phyloP scores from a whole-genome alignment of 331 rosid genomes.

The Saraca asoca region DNA sequence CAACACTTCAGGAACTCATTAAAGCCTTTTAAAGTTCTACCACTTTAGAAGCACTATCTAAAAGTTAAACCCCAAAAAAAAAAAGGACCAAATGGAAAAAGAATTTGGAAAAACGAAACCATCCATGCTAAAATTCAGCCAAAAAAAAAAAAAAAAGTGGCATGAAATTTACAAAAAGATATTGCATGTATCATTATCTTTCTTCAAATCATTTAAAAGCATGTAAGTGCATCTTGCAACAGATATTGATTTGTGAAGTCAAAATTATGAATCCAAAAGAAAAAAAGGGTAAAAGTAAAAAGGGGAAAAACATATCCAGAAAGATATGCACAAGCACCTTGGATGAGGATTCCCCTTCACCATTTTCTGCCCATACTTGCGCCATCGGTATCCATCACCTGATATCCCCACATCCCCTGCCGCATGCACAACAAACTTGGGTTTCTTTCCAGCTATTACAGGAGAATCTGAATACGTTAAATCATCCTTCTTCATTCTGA shows the following conservation, averaged over 20 bases:
- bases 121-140: not conserved
- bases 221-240: slow-evolving; percentile 20
- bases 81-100: not conserved
- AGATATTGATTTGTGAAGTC: slow-evolving; percentile 24
- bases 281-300: not conserved
- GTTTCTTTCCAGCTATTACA: slow-evolving; percentile 73
- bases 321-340: slow-evolving; percentile 53
- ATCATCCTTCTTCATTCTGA: slow-evolving; percentile 78
- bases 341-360: slow-evolving; percentile 95
- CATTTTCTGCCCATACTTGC: slow-evolving; percentile 98
- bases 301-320: not conserved
- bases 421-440: slow-evolving; percentile 88
- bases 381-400: slow-evolving; percentile 96
- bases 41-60: no score
- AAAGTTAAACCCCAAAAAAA: not conserved
- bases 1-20: not conserved
- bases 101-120: no score
- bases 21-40: not conserved
- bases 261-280: slow-evolving; percentile 20
- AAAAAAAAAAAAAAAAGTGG: not conserved
- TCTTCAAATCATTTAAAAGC: not conserved
- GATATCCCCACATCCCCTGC: slow-evolving; percentile 92
- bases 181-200: slow-evolving; percentile 15
- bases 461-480: slow-evolving; percentile 46
- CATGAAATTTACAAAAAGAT: slow-evolving; percentile 15